Evolutionary conservation across 2,329 filamentous ascomycete genomes (phyloP).

Genomic region (Rutstroemia sp.): DNA sequence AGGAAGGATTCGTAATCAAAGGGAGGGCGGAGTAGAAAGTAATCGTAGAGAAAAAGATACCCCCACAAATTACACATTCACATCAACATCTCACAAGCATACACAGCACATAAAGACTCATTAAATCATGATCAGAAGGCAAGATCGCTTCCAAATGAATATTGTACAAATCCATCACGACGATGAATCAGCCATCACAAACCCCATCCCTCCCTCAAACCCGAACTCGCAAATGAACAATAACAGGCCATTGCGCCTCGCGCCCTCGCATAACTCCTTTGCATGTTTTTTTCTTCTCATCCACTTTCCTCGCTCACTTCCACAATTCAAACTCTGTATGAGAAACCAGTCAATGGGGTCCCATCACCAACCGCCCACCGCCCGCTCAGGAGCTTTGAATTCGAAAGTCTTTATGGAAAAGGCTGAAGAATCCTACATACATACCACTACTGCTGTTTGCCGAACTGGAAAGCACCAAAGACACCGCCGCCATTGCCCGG

Average conservation of each 20-base stretch:
- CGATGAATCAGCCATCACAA: neutral
- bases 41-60: neutral
- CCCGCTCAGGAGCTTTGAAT: neutral
- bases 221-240: neutral
- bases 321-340: conserved; percentile 17
- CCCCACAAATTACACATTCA: neutral
- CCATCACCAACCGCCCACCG: neutral
- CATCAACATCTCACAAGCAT: neutral
- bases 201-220: neutral
- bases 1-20: neutral
- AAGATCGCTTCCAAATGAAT: neutral
- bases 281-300: neutral
- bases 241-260: neutral
- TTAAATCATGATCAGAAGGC: neutral
- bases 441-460: conserved; percentile 19
- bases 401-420: too few relatives aligned
- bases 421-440: neutral
- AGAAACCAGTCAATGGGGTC: conserved; percentile 19
- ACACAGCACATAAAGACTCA: neutral
- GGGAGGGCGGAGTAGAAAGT: neutral
- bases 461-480: conserved; percentile 59
- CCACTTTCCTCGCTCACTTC: neutral
- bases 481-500: conserved; percentile 68
- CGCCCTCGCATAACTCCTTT: neutral
- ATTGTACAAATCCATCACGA: neutral